Conservation (phyloP, 2,329 filamentous ascomycete species). For the Xylariales sp. region DNA sequence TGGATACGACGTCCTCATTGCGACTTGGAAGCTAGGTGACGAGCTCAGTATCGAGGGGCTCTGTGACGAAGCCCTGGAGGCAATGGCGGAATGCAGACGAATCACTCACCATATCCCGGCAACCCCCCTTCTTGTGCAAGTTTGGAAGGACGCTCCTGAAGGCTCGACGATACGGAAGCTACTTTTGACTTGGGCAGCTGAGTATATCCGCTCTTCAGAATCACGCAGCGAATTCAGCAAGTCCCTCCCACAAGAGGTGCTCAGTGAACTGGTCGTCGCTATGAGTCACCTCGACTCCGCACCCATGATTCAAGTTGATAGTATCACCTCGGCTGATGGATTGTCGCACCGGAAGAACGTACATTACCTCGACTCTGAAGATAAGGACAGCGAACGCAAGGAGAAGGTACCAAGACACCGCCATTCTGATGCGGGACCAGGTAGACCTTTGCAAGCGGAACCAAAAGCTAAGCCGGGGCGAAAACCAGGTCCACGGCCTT, state of each 20-base stretch:
- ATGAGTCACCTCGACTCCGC: slow-evolving; percentile 52
- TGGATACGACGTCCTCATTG: slow-evolving; percentile 50
- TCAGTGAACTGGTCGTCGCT: slow-evolving; percentile 57
- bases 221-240: slow-evolving; percentile 53
- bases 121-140: slow-evolving; percentile 53
- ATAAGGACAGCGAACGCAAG: slow-evolving; percentile 32
- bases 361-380: slow-evolving; percentile 42
- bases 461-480: slow-evolving; percentile 11
- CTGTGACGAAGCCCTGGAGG: slow-evolving; percentile 50
- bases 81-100: slow-evolving; percentile 52
- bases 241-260: slow-evolving; percentile 56
- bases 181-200: slow-evolving; percentile 57
- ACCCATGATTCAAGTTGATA: slow-evolving; percentile 27
- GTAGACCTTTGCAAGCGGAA: slow-evolving; percentile 14
- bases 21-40: slow-evolving; percentile 52
- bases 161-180: slow-evolving; percentile 55
- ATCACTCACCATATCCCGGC: slow-evolving; percentile 52
- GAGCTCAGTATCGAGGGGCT: slow-evolving; percentile 49
- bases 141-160: slow-evolving; percentile 58
- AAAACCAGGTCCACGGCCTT: slow-evolving; percentile 24
- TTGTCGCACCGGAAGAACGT: slow-evolving; percentile 38
- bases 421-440: slow-evolving; percentile 28
- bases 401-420: slow-evolving; percentile 33
- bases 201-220: slow-evolving; percentile 57
- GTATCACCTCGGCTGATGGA: slow-evolving; percentile 14